Evolutionary conservation across 2,329 filamentous ascomycete genomes (phyloP).

Genomic region (Drechslerella coelobrocha): DNA sequence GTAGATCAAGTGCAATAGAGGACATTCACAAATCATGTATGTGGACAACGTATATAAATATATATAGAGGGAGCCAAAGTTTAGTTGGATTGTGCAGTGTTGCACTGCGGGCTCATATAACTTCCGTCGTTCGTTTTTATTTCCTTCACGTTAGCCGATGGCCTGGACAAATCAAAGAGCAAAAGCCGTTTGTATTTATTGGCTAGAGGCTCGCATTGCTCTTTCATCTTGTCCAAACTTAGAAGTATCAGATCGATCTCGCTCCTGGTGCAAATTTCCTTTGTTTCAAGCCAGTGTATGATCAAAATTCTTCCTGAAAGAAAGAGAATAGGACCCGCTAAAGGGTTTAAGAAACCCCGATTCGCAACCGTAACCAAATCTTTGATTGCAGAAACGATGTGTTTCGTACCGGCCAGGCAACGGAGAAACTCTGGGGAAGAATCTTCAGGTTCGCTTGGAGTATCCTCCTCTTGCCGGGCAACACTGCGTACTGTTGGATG

Average conservation of each 20-base stretch:
- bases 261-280: slow-evolving; percentile 14
- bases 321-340: slow-evolving; percentile 22
- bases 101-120: slow-evolving; percentile 14
- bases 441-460: not conserved
- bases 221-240: slow-evolving; percentile 33
- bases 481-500: slow-evolving; percentile 18
- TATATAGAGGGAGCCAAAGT: not conserved
- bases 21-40: too few relatives aligned
- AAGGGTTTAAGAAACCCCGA: slow-evolving; percentile 20
- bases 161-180: slow-evolving; percentile 25
- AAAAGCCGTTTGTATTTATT: slow-evolving; percentile 18
- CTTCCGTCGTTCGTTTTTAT: slow-evolving; percentile 29
- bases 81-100: not conserved
- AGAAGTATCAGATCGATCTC: slow-evolving; percentile 31
- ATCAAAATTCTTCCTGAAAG: slow-evolving; percentile 26
- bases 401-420: slow-evolving; percentile 21
- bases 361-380: slow-evolving; percentile 23
- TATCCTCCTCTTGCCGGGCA: slow-evolving; percentile 10
- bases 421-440: slow-evolving; percentile 18
- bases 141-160: slow-evolving; percentile 7
- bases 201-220: slow-evolving; percentile 14
- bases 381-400: slow-evolving; percentile 22
- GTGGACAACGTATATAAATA: too few relatives aligned
- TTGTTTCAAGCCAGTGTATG: slow-evolving; percentile 26
- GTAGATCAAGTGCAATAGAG: not conserved